Evolutionary conservation across 768 basidiomycete genomes (phyloP), one percentile per base, ranked within the genome.

Genomic region (Pholiota microspora): DNA sequence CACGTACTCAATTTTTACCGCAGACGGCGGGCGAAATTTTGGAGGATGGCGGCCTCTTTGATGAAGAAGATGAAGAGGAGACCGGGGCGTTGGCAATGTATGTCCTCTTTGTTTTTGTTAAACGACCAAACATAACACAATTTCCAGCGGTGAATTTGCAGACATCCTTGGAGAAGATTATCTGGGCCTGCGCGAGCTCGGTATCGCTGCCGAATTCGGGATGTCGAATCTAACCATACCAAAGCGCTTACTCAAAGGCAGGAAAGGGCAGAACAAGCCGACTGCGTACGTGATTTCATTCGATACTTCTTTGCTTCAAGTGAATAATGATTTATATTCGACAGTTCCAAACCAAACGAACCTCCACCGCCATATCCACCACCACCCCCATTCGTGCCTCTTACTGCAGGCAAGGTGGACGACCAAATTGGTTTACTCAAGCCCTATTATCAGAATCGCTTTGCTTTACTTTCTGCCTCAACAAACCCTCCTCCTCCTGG

Each of bases 81-180:
- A 62, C 72, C 9, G 72, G 74, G 15, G 71, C 69, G n/a, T 55
- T 77, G 36, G 73, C 74, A 27, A 67, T 72, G 73, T 74, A 57
- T 31, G 69, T 59, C 5, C 49, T 8, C 16, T 12, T 42, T 7
- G n/a, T 10, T 3, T 29, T 13, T 18, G 52, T 29, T 59, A 13
- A 24, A 28, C 7, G 48, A 23, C 27, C 13, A 51, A 10, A 23
- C 32, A 53, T 44, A 18, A 23, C 45, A 13, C 25, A n/a, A 18
- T 49, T 52, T 56, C 35, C 15, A 89, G 88, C 64, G 94, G 94
- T 49, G 88, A 91, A 63, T 94, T 96, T 67, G 87, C 92, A 0
- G 91, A 93, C 48, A 77, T 85, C 13, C 79, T 95, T 13, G 94
- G 94, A 28, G 94, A 94, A 62, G 95, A 98, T 68, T 96, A 95